These are phyloP conservation scores for Calonectria pauciramosa DNA, from an alignment of 2,329 filamentous ascomycete genomes.

Conservation along the genomic window DNA sequence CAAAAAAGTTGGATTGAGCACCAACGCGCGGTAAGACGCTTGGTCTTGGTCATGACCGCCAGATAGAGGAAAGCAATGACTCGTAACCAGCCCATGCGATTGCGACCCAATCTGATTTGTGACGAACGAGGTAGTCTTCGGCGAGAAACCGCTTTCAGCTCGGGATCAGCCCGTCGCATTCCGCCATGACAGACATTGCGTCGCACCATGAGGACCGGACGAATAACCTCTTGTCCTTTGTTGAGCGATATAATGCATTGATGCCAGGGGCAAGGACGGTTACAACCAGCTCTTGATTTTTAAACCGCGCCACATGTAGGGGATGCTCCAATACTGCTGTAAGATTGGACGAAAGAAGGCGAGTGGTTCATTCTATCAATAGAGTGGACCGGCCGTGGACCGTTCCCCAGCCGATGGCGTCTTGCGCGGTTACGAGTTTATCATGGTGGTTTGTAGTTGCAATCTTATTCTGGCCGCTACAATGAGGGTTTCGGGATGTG, in stretches of 20 bases:
- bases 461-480: neutral
- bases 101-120: neutral
- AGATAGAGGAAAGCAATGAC: neutral
- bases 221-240: conserved; percentile 22
- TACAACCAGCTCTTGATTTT: conserved; percentile 2
- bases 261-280: conserved; percentile 18
- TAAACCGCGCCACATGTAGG: conserved; percentile 26
- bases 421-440: conserved; percentile 31
- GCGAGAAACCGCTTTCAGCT: neutral
- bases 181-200: neutral
- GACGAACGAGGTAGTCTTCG: neutral
- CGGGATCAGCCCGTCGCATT: conserved; percentile 4
- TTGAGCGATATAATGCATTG: conserved; percentile 33
- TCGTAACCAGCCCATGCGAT: neutral
- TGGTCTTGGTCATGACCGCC: neutral
- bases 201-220: conserved; percentile 9
- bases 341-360: conserved; percentile 31
- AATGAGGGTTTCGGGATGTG: neutral
- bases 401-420: conserved; percentile 29
- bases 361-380: conserved; percentile 28
- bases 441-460: conserved; percentile 4
- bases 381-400: conserved; percentile 34
- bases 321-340: conserved; percentile 27
- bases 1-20: neutral
- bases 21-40: neutral